Conservation (phyloP, 768 basidiomycete genomes). For the Pleurotus pulmonarius region DNA sequence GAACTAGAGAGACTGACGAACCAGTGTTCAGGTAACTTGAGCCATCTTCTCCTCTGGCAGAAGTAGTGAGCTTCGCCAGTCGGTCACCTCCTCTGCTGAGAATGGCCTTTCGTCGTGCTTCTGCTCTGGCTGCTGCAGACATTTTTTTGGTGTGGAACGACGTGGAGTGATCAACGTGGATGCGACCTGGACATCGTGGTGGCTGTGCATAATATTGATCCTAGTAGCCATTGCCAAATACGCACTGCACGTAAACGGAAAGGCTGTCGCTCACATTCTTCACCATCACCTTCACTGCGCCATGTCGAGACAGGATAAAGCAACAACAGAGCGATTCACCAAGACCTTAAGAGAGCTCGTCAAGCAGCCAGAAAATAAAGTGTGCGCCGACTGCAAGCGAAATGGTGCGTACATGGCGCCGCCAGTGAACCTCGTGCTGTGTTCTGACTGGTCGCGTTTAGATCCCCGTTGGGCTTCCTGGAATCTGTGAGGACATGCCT, state of each 20-base stretch:
- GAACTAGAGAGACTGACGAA: conserved; percentile 20
- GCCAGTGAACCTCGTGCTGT: neutral
- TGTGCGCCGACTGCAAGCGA: conserved; percentile 95
- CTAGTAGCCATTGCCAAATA: neutral
- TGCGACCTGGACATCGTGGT: neutral
- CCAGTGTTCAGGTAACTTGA: conserved; percentile 52
- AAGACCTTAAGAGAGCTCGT: conserved; percentile 82
- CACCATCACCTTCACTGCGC: too few relatives aligned
- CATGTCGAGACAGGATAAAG: conserved; percentile 72
- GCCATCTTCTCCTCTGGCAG: conserved; percentile 66
- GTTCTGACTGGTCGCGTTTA: conserved; percentile 23
- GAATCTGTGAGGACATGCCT: conserved; percentile 66
- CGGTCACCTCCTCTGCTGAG: conserved; percentile 68
- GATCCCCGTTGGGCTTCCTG: conserved; percentile 98
- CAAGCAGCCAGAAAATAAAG: conserved; percentile 86
- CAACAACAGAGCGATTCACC: conserved; percentile 77
- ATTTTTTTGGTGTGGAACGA: conserved; percentile 14
- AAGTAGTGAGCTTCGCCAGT: conserved; percentile 75
- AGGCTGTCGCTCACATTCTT: too few relatives aligned
- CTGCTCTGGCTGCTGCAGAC: conserved; percentile 67
- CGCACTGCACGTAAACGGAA: neutral
- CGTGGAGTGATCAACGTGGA: neutral
- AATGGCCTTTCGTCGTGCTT: conserved; percentile 76
- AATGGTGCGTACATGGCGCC: conserved; percentile 60
- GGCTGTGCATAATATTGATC: neutral